Evolutionary conservation across 805 yeast genomes (phyloP), one percentile per base, ranked within the genome.

Genomic region (Candida sonorensis): DNA sequence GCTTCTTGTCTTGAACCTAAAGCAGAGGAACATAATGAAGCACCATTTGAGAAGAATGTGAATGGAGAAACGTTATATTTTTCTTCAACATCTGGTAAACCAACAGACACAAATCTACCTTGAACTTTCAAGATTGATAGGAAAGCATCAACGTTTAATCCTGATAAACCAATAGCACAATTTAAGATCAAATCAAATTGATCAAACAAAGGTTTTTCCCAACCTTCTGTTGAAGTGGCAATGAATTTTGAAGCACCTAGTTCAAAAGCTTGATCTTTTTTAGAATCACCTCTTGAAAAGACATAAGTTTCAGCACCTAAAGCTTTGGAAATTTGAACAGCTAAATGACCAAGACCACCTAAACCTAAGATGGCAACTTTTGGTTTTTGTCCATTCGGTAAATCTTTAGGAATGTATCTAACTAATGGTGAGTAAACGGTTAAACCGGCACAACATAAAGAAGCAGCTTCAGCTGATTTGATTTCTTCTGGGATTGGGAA

Each of bases 391-490:
- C 62, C 64, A 13, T 44, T 34, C 26, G 55, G 48, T 13, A 48
- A 38, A 28, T 41, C 23, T 3, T 32, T 44, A 33, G 57, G 56
- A 30, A 51, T 50, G 38, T 60, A 59, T 55, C 72, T 61, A 20
- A 56, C 59, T 35, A 69, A 49, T 19, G 75, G 75, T 9, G 74
- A 67, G 50, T 55, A 69, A 10, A 64, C 69, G 4, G 75, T 69
- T 37, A 68, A 53, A 31, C 75, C 75, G 21, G 70, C 75, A 51
- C 75, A 68, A 55, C 69, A 58, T 55, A 69, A 50, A 6, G 75
- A 72, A 7, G 71, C 73, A 23, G 68, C 73, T 28, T 50, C 61
- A 12, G 50, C 48, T 5, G 68, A 54, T 31, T 54, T 55, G 46
- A 69, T 53, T 20, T 40, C 58, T 12, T 66, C 68, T 10, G 74